phyloP scores from a whole-genome alignment of 23 red algal species.

The Gracilaria domingensis region DNA sequence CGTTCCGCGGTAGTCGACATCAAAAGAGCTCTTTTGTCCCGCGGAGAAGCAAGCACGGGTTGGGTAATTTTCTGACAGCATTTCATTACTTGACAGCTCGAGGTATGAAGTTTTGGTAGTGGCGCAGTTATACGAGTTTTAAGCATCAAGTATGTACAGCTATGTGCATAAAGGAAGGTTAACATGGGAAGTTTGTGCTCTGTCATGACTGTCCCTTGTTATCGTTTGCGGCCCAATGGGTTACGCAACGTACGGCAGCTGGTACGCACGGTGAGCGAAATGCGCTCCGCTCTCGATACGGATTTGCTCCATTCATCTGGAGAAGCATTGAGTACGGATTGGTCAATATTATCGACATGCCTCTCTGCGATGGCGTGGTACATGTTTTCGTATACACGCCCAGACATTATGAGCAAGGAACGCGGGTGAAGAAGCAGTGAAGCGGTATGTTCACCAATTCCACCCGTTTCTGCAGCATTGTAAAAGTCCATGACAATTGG shows the following conservation, averaged over 20 bases:
- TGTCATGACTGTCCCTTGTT: background rate
- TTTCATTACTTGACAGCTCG: too few relatives aligned
- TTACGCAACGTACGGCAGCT: constrained; percentile 51
- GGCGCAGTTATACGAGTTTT: too few relatives aligned
- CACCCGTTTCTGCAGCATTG: background rate
- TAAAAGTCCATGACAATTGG: constrained; percentile 82
- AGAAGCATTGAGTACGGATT: constrained; percentile 48
- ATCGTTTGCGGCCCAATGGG: constrained; percentile 26
- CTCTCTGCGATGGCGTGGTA: constrained; percentile 84
- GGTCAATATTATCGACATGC: constrained; percentile 40
- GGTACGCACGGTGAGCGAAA: constrained; percentile 43
- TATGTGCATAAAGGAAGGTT: too few relatives aligned
- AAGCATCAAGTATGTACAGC: too few relatives aligned
- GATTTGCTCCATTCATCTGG: background rate
- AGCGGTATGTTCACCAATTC: background rate
- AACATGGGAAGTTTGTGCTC: background rate
- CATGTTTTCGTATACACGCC: constrained; percentile 67
- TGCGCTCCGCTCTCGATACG: constrained; percentile 42
- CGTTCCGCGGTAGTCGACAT: constrained; percentile 37
- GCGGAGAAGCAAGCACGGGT: constrained; percentile 17
- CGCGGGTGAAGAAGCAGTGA: constrained; percentile 61
- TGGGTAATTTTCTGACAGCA: constrained; percentile 57
- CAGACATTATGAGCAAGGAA: constrained; percentile 74
- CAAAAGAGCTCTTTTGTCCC: constrained; percentile 31
- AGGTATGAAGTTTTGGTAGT: background rate